These are phyloP conservation scores for Eucalyptus shirleyi DNA, from an alignment of 345 rosid species.

Conservation along the genomic window DNA sequence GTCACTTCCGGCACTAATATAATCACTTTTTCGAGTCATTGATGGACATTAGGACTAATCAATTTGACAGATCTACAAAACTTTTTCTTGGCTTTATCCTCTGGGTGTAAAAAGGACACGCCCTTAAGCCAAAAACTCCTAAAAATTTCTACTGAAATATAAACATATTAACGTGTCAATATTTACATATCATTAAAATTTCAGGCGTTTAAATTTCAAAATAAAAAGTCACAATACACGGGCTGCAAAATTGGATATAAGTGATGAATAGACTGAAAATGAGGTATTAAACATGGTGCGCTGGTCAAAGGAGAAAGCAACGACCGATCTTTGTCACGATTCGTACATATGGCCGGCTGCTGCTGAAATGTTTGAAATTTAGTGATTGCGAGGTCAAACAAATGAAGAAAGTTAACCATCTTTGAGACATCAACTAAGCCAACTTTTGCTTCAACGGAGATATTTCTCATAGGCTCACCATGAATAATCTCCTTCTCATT, in stretches of 20 bases:
- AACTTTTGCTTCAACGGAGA: background rate
- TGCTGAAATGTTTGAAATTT: background rate
- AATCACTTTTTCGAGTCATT: background rate
- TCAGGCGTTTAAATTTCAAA: background rate
- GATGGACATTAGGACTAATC: background rate
- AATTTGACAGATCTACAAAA: background rate
- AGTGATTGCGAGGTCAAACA: background rate
- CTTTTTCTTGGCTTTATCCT: background rate
- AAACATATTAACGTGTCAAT: background rate
- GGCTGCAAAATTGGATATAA: background rate
- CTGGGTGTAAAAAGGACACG: background rate
- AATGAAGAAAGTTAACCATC: background rate
- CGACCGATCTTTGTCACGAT: background rate
- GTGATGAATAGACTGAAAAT: background rate
- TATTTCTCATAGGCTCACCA: background rate
- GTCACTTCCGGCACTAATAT: too few species aligned
- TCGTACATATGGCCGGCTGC: background rate
- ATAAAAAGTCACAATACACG: background rate
- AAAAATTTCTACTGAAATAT: background rate
- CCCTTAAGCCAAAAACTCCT: background rate
- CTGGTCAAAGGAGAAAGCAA: background rate
- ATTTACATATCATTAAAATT: background rate
- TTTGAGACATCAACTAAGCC: background rate
- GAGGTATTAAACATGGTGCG: background rate
- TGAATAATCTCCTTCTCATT: background rate